Evolutionary conservation across 2,329 filamentous ascomycete species (phyloP).

Genomic region (Plenodomus lindquistii): DNA sequence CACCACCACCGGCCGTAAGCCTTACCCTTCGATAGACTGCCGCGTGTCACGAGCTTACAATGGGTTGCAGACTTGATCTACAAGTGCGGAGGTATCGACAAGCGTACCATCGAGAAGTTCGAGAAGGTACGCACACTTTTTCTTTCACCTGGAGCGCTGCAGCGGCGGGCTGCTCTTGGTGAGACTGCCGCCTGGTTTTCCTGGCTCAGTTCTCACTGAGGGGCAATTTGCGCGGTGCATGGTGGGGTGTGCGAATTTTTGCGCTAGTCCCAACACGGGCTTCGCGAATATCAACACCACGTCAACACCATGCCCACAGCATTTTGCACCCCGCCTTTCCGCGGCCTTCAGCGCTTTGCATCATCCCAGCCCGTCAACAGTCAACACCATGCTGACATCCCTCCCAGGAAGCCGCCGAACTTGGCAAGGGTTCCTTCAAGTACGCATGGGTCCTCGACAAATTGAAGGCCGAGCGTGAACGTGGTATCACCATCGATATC

Average conservation of each 20-base stretch:
- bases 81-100: conserved; percentile 99
- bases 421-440: conserved; percentile 99
- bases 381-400: conserved; percentile 39
- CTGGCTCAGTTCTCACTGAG: conserved; percentile 38
- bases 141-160: conserved; percentile 14
- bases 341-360: conserved; percentile 7
- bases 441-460: conserved; percentile 99
- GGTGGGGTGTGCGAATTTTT: conserved; percentile 47
- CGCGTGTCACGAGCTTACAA: conserved; percentile 35
- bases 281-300: conserved; percentile 27
- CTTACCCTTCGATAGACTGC: conserved; percentile 32
- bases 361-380: conserved; percentile 3
- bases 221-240: conserved; percentile 36
- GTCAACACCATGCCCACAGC: conserved; percentile 37
- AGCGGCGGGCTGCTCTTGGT: conserved; percentile 20
- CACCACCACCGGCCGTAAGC: conserved; percentile 83
- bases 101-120: conserved; percentile 99
- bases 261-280: conserved; percentile 36
- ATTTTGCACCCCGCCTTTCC: conserved; percentile 36
- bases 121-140: conserved; percentile 79
- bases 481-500: conserved; percentile 99
- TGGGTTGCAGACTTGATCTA: conserved; percentile 88
- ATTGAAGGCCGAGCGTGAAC: conserved; percentile 99
- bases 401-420: conserved; percentile 89
- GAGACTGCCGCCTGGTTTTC: conserved; percentile 32